A percentile compares a stretch with the other conserved stretches of the same genome.
These are phyloP conservation scores for Knoxdaviesia capensis DNA, from an alignment of 2,329 filamentous ascomycete genomes.

Conservation along the genomic window DNA sequence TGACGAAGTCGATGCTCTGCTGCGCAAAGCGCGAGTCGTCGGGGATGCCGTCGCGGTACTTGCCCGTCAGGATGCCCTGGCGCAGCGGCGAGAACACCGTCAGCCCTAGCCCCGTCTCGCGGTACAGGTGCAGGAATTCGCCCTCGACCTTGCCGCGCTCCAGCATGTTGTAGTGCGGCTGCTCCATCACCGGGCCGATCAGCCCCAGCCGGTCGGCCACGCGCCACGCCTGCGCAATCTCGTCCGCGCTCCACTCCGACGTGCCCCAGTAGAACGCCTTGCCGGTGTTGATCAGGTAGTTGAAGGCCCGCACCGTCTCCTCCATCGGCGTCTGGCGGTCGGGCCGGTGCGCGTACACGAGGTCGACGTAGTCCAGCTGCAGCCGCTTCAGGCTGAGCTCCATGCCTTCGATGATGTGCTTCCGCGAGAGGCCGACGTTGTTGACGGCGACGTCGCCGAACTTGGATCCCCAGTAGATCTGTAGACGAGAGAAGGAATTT, in stretches of 20 bases:
- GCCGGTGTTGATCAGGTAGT: conserved; percentile 45
- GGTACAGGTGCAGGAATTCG: conserved; percentile 40
- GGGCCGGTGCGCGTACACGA: conserved; percentile 49
- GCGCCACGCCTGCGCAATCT: conserved; percentile 42
- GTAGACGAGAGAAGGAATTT: neutral
- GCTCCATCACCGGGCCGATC: conserved; percentile 44
- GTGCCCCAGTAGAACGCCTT: conserved; percentile 55
- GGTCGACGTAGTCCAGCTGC: conserved; percentile 40
- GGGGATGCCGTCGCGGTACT: conserved; percentile 45
- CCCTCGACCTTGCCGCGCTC: conserved; percentile 40
- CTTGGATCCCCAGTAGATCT: conserved; percentile 39
- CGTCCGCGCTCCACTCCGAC: conserved; percentile 44
- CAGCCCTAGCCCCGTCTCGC: conserved; percentile 36
- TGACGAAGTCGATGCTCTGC: conserved; percentile 33
- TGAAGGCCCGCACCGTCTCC: conserved; percentile 51
- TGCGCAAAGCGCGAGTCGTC: conserved; percentile 35
- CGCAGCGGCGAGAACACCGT: conserved; percentile 42
- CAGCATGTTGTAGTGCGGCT: conserved; percentile 47
- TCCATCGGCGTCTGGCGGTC: conserved; percentile 50
- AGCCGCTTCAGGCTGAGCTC: conserved; percentile 36
- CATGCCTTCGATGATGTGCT: conserved; percentile 50
- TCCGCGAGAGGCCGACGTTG: conserved; percentile 46
- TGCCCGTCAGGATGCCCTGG: conserved; percentile 40
- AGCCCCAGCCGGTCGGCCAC: conserved; percentile 39
- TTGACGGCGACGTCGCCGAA: conserved; percentile 43